Base-by-base conservation (phyloP, 1,139 yeast species). In the Debaryomyces coudertii region DNA sequence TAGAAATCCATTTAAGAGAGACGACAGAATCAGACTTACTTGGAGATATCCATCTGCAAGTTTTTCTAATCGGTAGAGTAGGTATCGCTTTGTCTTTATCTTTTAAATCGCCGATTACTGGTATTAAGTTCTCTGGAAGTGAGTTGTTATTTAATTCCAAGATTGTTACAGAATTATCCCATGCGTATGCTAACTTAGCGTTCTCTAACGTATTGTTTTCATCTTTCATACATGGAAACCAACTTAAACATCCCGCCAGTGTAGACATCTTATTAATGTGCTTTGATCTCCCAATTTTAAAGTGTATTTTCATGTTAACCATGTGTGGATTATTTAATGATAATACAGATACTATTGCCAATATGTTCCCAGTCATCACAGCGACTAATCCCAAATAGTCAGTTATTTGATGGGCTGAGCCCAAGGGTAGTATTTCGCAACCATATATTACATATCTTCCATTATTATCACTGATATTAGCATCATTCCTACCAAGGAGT, bases 141-240 rank as follows among this genome's bases (percentile, higher is more conserved):
- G 61, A 47, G 2, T 54, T 40, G 50, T 69, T 68, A 33, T 66
- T 66, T 1, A 87, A 60, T 50, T 85, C 89, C 23, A 85, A 53
- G 0, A 87, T 62, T 0, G 82, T 76, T 42, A 87, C 56, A 11
- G 72, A 71, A 51, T 82, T 82, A 20, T 81, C 73, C 87, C 90
- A 86, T 31, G 86, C 70, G 56, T 82, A 87, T 0, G 87, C 92
- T 36, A 89, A 62, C 47, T 75, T 68, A 0, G 92, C 82, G 31
- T 66, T 64, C 43, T 63, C 49, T 4, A 60, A 33, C 43, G 59
- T 61, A 16, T 52, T 49, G 3, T 55, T 57, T 2, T 77, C 74
- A 2, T 29, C 37, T 18, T 53, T 47, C 56, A 68, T 62, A 44
- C 73, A 66, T 0, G 79, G 79, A 52, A 71, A 83, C 95, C 95